Evolutionary conservation across 2,329 filamentous ascomycete genomes (phyloP).

Genomic region (Ceratocystis ficicola): DNA sequence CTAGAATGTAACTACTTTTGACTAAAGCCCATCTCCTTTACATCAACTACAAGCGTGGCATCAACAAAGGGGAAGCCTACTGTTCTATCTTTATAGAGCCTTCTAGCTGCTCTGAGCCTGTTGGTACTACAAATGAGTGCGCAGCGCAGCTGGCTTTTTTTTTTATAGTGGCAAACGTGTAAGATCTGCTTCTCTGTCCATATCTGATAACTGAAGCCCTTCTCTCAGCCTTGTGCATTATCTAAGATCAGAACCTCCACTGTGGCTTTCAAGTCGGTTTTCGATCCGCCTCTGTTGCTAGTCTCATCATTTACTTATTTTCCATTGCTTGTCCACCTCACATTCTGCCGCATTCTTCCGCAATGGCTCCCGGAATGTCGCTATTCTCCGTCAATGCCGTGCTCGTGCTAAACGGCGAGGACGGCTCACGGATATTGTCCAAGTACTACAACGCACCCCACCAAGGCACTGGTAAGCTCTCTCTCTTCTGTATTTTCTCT

Average conservation of each 20-base stretch:
- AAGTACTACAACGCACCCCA: slow-evolving; percentile 74
- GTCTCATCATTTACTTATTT: background rate
- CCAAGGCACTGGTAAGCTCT: slow-evolving; percentile 29
- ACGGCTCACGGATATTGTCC: slow-evolving; percentile 80
- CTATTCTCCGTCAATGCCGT: slow-evolving; percentile 67
- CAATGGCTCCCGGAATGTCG: slow-evolving; percentile 63
- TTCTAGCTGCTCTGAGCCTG: too few relatives aligned
- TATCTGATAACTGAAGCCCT: slow-evolving; percentile 9
- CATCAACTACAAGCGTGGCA: slow-evolving; percentile 2
- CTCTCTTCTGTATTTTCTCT: too few relatives aligned
- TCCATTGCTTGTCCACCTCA: background rate
- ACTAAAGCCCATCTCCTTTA: background rate
- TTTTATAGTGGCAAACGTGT: background rate
- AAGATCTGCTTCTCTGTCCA: slow-evolving; percentile 3
- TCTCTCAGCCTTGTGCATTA: slow-evolving; percentile 3
- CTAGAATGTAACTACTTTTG: background rate
- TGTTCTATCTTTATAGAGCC: too few relatives aligned
- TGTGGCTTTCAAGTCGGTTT: background rate
- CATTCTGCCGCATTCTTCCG: background rate
- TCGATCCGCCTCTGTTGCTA: slow-evolving; percentile 5
- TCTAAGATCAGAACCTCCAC: background rate
- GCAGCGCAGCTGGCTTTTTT: too few relatives aligned
- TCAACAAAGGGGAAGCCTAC: background rate
- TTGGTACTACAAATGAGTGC: background rate
- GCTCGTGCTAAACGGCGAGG: slow-evolving; percentile 69